phyloP scores from a whole-genome alignment of 371 early-diverging fungal species.

The Furculomyces boomerangus region DNA sequence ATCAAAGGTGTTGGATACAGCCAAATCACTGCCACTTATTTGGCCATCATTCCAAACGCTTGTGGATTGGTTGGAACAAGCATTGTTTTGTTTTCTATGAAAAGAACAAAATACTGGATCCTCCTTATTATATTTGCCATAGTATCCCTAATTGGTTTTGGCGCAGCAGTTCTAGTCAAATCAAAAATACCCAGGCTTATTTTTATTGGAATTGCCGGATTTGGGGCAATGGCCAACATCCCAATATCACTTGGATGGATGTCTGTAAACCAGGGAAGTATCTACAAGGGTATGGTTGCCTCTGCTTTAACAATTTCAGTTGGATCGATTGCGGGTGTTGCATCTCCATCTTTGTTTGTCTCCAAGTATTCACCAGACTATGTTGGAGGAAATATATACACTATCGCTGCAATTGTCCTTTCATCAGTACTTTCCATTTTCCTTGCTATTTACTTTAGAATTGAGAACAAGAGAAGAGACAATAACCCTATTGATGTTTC shows the following conservation, averaged over 20 bases:
- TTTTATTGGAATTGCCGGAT: background rate
- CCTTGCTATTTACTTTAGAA: background rate
- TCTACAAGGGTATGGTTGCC: background rate
- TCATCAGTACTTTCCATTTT: background rate
- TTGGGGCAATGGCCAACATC: background rate
- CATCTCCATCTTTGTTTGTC: background rate
- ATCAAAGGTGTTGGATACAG: slow-evolving; percentile 26
- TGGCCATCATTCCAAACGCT: slow-evolving; percentile 19
- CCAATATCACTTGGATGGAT: background rate
- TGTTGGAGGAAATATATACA: background rate
- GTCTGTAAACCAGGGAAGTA: slow-evolving; percentile 1
- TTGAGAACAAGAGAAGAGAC: background rate
- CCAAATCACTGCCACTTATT: slow-evolving; percentile 18
- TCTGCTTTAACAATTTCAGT: background rate
- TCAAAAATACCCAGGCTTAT: background rate
- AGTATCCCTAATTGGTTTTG: slow-evolving; percentile 5
- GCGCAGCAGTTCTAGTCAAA: background rate
- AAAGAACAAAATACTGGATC: slow-evolving; percentile 11
- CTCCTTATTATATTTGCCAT: slow-evolving; percentile 8
- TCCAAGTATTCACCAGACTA: background rate
- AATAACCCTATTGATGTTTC: slow-evolving; percentile 4
- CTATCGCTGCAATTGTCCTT: background rate
- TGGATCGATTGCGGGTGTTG: background rate
- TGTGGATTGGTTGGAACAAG: slow-evolving; percentile 5
- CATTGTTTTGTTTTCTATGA: slow-evolving; percentile 3